Base-by-base conservation (phyloP, 2,329 filamentous ascomycete species). In the Pseudocercospora musae region DNA sequence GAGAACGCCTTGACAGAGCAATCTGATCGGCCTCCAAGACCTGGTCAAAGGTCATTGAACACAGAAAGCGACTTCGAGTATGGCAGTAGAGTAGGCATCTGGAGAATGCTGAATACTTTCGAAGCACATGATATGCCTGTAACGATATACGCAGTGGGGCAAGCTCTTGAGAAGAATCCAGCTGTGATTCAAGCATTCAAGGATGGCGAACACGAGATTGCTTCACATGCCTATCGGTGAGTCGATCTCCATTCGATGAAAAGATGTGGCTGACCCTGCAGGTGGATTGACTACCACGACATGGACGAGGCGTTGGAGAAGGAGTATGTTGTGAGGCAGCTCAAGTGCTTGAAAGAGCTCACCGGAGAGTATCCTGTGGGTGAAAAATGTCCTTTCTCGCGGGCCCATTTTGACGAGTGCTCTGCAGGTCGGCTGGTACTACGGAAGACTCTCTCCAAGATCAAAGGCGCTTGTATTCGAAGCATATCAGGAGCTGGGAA, bases 401-500 rank as follows among this genome's bases (percentile, higher is more conserved):
- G 37, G 0, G 4, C 2, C 7, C 37, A 40, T 18, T 1, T 18
- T 40, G 15, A 40, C 37, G 9, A 40, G 2, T 15, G 37, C 15
- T 40, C 15, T 40, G 15, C 37, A 52, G 48, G 48, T 25, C 13
- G 81, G 81, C 0, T 82, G 80, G 79, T 83, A 82, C 71, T 81
- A 81, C 62, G 81, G 81, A 0, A 75, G 80, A 0, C 72, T 73
- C 9, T 78, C 76, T 6, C 79, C 81, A 0, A 77, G 80, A 29
- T 79, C 77, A 8, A 72, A 77, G 18, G 78, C 77, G 15, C 70
- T 84, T 15, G 77, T 84, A 0, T 79, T 77, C 58, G 78, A 80
- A 65, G 79, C 80, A 3, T 83, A 81, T 68, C 77, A 81, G 63
- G 82, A 84, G 70, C 77, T 83, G 73, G 81, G 79, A 2, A 77